Evolutionary conservation across 805 yeast genomes (phyloP).

Genomic region (Nakazawaea ernobii): DNA sequence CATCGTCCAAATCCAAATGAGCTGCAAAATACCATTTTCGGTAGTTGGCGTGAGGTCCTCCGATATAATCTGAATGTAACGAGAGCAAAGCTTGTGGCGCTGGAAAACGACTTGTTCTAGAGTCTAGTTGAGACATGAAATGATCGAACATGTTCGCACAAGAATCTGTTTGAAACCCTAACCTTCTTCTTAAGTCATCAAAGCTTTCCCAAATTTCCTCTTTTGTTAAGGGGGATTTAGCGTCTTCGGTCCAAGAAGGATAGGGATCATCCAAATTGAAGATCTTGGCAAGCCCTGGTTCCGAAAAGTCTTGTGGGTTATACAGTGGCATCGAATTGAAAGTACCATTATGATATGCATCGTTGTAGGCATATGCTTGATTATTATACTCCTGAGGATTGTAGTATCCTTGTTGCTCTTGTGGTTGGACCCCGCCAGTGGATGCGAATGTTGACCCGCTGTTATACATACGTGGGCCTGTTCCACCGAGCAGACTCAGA

Average conservation of each 20-base stretch:
- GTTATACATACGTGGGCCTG: background rate
- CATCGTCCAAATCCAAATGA: slow-evolving; percentile 70
- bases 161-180: slow-evolving; percentile 84
- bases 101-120: slow-evolving; percentile 75
- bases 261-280: slow-evolving; percentile 32
- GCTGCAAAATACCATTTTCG: slow-evolving; percentile 92
- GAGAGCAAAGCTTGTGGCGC: slow-evolving; percentile 68
- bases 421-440: background rate
- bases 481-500: background rate
- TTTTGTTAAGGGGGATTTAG: slow-evolving; percentile 67
- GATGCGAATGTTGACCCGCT: slow-evolving; percentile 3
- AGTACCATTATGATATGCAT: background rate
- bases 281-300: background rate
- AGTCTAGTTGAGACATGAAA: slow-evolving; percentile 74
- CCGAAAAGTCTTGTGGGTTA: background rate
- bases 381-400: background rate
- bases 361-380: background rate
- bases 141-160: slow-evolving; percentile 77
- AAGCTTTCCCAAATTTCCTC: slow-evolving; percentile 60
- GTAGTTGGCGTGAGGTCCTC: slow-evolving; percentile 83
- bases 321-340: background rate
- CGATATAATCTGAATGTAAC: slow-evolving; percentile 86
- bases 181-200: slow-evolving; percentile 46
- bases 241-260: slow-evolving; percentile 54
- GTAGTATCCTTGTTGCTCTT: background rate